Evolutionary conservation across 257 asterid genomes (phyloP).

Genomic region (Leonotis leonurus): DNA sequence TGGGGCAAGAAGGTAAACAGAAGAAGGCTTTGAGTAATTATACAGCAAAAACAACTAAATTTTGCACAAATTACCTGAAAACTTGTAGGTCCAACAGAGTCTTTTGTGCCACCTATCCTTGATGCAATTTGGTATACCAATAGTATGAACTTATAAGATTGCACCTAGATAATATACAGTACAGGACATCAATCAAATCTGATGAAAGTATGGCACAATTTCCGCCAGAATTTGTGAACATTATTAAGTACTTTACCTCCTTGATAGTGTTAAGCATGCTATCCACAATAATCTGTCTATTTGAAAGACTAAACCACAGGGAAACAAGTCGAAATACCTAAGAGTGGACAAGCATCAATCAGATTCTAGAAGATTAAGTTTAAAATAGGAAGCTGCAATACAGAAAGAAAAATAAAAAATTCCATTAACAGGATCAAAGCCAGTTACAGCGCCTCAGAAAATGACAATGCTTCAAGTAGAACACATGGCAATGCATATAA

Average conservation of each 20-base stretch:
- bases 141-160: conserved; percentile 79
- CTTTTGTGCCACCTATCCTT: conserved; percentile 80
- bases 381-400: not conserved
- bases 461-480: not conserved
- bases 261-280: conserved; percentile 64
- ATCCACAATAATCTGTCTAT: conserved; percentile 58
- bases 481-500: too few relatives aligned
- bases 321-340: conserved; percentile 98
- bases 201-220: not conserved
- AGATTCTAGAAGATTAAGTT: conserved; percentile 1
- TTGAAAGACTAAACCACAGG: conserved; percentile 84
- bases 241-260: conserved; percentile 49
- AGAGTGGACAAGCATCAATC: conserved; percentile 17
- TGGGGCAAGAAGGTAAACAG: not conserved
- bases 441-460: not conserved
- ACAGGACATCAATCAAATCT: conserved; percentile 8
- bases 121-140: conserved; percentile 97
- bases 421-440: conserved; percentile 3
- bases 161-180: conserved; percentile 47
- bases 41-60: conserved; percentile 3
- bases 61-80: conserved; percentile 58
- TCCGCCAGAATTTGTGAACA: conserved; percentile 3
- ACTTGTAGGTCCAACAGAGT: conserved; percentile 55
- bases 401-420: not conserved
- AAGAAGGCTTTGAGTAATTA: not conserved